phyloP scores from a whole-genome alignment of 768 basidiomycete species.

The Boletellus ananas region DNA sequence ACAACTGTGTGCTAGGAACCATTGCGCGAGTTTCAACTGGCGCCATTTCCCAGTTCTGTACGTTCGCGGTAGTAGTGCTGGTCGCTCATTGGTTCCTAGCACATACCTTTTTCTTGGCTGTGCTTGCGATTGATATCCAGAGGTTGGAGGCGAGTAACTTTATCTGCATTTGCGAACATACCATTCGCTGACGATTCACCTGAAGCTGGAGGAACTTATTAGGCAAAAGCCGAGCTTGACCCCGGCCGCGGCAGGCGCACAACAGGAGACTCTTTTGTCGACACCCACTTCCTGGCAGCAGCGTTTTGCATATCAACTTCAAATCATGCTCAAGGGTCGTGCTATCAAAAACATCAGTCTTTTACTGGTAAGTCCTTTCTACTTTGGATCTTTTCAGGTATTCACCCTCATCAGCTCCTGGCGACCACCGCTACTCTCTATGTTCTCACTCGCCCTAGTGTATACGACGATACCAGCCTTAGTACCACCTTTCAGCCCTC shows the following conservation, averaged over 20 bases:
- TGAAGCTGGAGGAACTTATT: conserved; percentile 79
- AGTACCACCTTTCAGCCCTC: conserved; percentile 14
- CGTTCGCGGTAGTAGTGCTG: conserved; percentile 89
- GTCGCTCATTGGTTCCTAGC: conserved; percentile 98
- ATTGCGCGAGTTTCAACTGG: conserved; percentile 73
- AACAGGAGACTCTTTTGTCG: conserved; percentile 22
- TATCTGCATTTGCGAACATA: background rate
- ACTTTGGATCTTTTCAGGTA: background rate
- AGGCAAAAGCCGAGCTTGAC: conserved; percentile 61
- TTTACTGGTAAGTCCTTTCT: conserved; percentile 54
- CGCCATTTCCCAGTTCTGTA: conserved; percentile 88
- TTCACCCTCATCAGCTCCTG: conserved; percentile 51
- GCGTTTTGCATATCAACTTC: conserved; percentile 17
- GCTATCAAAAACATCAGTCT: conserved; percentile 77
- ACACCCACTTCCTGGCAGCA: conserved; percentile 33
- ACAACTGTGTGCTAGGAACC: conserved; percentile 74
- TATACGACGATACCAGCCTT: conserved; percentile 27
- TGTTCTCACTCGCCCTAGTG: conserved; percentile 58
- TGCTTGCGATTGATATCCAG: conserved; percentile 93
- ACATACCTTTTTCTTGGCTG: conserved; percentile 93
- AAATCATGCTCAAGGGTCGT: conserved; percentile 57
- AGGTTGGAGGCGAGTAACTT: conserved; percentile 66
- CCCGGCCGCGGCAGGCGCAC: conserved; percentile 36
- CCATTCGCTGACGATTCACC: conserved; percentile 10
- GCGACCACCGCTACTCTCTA: conserved; percentile 74